Percentiles rank a stretch among this genome's conserved stretches.
phyloP scores from a whole-genome alignment of 495 filamentous ascomycete species.

The Xylaria curta region DNA sequence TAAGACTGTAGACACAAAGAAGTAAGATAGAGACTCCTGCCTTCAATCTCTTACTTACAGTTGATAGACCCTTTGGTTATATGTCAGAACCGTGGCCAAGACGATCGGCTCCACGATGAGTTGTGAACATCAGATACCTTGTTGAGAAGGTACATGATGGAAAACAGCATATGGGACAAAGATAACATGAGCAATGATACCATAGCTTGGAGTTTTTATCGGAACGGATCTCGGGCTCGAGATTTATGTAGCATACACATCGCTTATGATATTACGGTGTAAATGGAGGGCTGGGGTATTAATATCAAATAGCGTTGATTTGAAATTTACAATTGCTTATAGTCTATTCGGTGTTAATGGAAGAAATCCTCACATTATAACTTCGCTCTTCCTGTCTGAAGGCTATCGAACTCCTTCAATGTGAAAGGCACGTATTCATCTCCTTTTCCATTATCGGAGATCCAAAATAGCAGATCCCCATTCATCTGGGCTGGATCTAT shows the following conservation, averaged over 20 bases:
- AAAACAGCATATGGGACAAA: background rate
- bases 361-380: slow-evolving; percentile 41
- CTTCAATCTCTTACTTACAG: slow-evolving; percentile 17
- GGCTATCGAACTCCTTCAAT: slow-evolving; percentile 61
- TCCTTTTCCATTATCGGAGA: slow-evolving; percentile 55
- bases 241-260: background rate
- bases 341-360: background rate
- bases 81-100: slow-evolving; percentile 41
- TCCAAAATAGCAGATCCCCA: slow-evolving; percentile 63
- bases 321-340: background rate
- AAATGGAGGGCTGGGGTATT: background rate
- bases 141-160: background rate
- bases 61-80: slow-evolving; percentile 40
- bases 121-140: too few species aligned
- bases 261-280: background rate
- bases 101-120: slow-evolving; percentile 38
- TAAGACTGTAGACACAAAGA: slow-evolving; percentile 4
- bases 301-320: background rate
- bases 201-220: background rate
- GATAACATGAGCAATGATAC: background rate
- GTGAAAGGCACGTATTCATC: slow-evolving; percentile 63
- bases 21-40: slow-evolving; percentile 6
- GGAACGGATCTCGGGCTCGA: background rate
- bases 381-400: slow-evolving; percentile 57
- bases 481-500: slow-evolving; percentile 67